Evolutionary conservation across 768 basidiomycete species (phyloP).

Genomic region (Hygrocybe coccinea): DNA sequence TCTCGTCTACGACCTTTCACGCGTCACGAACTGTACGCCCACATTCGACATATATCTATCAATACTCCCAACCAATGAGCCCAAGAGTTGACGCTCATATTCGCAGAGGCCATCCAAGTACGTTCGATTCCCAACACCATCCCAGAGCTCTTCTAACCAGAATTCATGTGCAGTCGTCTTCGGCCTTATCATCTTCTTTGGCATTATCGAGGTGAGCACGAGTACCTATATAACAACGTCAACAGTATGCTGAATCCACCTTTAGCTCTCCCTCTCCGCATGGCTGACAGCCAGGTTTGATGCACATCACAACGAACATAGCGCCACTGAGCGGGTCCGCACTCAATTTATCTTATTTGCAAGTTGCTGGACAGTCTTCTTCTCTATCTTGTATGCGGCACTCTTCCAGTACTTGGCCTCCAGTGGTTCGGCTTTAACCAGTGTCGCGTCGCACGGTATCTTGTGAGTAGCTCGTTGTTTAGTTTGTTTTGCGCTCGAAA

Average conservation of each 20-base stretch:
- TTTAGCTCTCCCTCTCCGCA: conserved; percentile 63
- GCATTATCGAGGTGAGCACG: conserved; percentile 55
- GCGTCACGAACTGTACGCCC: too few relatives aligned
- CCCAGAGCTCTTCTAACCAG: conserved; percentile 5
- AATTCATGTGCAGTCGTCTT: conserved; percentile 41
- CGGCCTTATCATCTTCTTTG: conserved; percentile 52
- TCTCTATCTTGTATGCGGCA: conserved; percentile 46
- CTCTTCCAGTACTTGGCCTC: conserved; percentile 51
- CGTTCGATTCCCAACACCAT: conserved; percentile 14
- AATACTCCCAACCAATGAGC: not conserved
- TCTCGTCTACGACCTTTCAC: too few relatives aligned
- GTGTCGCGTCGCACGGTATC: conserved; percentile 56
- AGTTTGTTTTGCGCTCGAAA: not conserved
- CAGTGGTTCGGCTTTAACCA: conserved; percentile 46
- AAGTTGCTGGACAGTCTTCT: conserved; percentile 66
- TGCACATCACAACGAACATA: conserved; percentile 47
- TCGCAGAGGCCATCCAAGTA: conserved; percentile 53
- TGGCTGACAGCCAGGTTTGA: conserved; percentile 67
- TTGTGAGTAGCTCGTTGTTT: conserved; percentile 44
- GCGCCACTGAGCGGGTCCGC: conserved; percentile 49
- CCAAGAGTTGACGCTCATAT: conserved; percentile 10
- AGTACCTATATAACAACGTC: not conserved
- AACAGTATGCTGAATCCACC: not conserved
- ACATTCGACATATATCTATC: not conserved
- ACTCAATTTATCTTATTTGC: conserved; percentile 64